phyloP scores from a whole-genome alignment of 2,329 filamentous ascomycete species.

The Fusarium sp. region DNA sequence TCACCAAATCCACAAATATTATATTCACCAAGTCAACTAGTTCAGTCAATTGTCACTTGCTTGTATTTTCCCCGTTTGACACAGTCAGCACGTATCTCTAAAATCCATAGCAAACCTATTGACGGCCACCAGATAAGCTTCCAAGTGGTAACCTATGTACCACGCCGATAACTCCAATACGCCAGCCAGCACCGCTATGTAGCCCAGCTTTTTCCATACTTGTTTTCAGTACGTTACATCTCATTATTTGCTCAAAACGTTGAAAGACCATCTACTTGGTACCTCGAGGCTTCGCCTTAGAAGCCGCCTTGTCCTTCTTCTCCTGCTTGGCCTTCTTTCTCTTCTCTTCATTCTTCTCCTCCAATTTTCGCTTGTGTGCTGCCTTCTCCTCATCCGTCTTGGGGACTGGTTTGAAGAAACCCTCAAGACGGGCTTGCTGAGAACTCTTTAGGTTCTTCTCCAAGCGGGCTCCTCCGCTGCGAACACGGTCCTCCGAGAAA shows the following conservation, averaged over 20 bases:
- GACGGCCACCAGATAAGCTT: background rate
- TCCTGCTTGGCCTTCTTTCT: constrained; percentile 97
- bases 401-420: constrained; percentile 94
- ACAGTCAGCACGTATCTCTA: background rate
- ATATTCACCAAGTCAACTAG: background rate
- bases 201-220: constrained; percentile 7
- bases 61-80: background rate
- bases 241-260: background rate
- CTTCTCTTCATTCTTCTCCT: constrained; percentile 89
- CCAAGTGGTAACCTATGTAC: background rate
- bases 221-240: constrained; percentile 4
- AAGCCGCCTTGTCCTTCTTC: constrained; percentile 93
- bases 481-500: constrained; percentile 94
- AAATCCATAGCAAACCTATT: constrained; percentile 1
- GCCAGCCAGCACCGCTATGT: constrained; percentile 21
- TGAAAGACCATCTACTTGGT: constrained; percentile 45
- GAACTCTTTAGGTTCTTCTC: constrained; percentile 91
- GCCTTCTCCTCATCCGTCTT: constrained; percentile 90
- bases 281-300: constrained; percentile 86
- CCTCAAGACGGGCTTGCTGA: constrained; percentile 91
- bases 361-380: constrained; percentile 89
- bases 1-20: background rate
- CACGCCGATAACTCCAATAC: constrained; percentile 40
- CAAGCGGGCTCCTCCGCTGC: constrained; percentile 79
- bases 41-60: background rate